These are phyloP conservation scores for Fusarium bactridioides DNA, from an alignment of 2,329 filamentous ascomycete genomes.

Conservation along the genomic window DNA sequence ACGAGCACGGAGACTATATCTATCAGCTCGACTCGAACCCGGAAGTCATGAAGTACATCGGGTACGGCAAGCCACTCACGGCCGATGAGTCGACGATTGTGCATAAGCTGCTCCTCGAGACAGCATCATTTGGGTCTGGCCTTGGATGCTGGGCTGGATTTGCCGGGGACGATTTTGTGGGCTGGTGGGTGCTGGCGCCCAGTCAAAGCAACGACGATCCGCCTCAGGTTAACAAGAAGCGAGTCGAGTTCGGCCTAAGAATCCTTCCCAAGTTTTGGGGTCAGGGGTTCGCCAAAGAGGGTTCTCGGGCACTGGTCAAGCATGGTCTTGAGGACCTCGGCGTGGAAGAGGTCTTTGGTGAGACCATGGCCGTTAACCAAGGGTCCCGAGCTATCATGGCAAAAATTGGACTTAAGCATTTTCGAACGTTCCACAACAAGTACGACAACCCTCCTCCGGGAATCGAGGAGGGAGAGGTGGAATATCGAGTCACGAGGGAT, in stretches of 20 bases:
- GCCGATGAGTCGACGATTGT: constrained; percentile 32
- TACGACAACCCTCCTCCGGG: constrained; percentile 38
- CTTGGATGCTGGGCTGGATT: constrained; percentile 36
- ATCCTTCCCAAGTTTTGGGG: constrained; percentile 43
- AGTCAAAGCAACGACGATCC: constrained; percentile 25
- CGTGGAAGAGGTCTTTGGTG: constrained; percentile 36
- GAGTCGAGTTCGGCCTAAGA: constrained; percentile 41
- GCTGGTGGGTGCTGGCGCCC: constrained; percentile 43
- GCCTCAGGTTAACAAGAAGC: constrained; percentile 11
- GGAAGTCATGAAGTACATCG: constrained; percentile 36
- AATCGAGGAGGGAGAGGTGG: constrained; percentile 41
- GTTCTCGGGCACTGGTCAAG: constrained; percentile 39
- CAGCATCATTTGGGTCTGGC: constrained; percentile 26
- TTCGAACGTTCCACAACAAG: constrained; percentile 36
- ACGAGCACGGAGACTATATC: constrained; percentile 27
- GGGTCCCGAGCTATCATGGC: constrained; percentile 38
- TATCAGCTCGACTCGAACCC: constrained; percentile 33
- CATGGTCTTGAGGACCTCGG: constrained; percentile 42
- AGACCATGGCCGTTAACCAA: constrained; percentile 45
- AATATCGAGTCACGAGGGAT: constrained; percentile 34
- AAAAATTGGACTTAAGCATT: constrained; percentile 30
- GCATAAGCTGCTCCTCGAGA: constrained; percentile 36
- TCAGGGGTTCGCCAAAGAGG: constrained; percentile 44
- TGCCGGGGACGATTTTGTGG: constrained; percentile 40
- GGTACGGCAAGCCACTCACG: constrained; percentile 33